phyloP scores from a whole-genome alignment of 1,284 basidiomycete species.

The Puccinia polysora region DNA sequence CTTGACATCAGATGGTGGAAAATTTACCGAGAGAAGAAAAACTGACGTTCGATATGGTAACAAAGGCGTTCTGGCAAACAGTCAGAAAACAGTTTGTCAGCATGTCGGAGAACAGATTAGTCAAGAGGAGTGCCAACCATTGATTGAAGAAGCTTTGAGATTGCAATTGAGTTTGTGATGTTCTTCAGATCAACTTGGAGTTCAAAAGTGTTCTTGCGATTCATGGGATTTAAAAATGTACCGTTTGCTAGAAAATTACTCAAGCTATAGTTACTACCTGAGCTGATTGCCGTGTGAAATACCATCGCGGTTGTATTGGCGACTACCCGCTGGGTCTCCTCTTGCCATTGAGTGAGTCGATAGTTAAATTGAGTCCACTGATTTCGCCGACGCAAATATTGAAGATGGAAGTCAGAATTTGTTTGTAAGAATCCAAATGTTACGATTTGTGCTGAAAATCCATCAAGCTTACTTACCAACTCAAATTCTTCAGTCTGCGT shows the following conservation, averaged over 20 bases:
- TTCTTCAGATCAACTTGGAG: slow-evolving; percentile 30
- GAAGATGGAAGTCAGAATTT: neutral
- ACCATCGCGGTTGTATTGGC: slow-evolving; percentile 2
- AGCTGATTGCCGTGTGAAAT: slow-evolving; percentile 26
- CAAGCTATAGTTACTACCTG: slow-evolving; percentile 13
- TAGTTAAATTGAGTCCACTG: slow-evolving; percentile 34
- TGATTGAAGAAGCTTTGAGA: slow-evolving; percentile 16
- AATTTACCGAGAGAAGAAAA: neutral
- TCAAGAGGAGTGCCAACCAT: slow-evolving; percentile 7
- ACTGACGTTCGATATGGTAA: slow-evolving; percentile 34
- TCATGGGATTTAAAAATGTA: slow-evolving; percentile 27
- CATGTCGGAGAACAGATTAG: neutral
- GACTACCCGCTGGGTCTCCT: neutral
- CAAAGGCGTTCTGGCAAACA: slow-evolving; percentile 19
- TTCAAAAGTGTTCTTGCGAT: slow-evolving; percentile 28
- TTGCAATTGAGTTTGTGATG: slow-evolving; percentile 14
- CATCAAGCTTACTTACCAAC: slow-evolving; percentile 11
- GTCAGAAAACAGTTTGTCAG: slow-evolving; percentile 3
- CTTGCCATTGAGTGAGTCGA: slow-evolving; percentile 19
- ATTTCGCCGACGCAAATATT: neutral
- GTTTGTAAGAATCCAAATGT: neutral
- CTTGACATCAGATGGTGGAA: neutral
- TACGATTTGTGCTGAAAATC: no score
- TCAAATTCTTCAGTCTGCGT: slow-evolving; percentile 18
- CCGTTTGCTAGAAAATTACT: slow-evolving; percentile 20